phyloP scores from a whole-genome alignment of 2,329 filamentous ascomycete genomes.

The Microdochium trichocladiopsis region DNA sequence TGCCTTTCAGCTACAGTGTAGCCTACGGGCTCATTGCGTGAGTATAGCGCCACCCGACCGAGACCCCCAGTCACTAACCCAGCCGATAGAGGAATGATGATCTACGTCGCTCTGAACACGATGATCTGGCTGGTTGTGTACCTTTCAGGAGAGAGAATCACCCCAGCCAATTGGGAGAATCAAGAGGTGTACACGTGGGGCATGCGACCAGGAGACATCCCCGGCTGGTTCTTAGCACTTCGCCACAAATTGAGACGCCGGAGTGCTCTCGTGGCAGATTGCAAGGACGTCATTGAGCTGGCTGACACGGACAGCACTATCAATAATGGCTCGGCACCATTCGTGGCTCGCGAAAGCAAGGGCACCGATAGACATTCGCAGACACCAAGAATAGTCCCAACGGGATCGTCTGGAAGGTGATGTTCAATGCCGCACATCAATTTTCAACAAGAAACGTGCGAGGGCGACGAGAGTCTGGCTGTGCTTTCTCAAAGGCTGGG shows the following conservation, averaged over 20 bases:
- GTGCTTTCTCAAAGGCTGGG: too few species aligned
- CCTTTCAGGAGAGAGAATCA: slow-evolving; percentile 35
- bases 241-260: slow-evolving; percentile 12
- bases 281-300: slow-evolving; percentile 20
- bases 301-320: slow-evolving; percentile 22
- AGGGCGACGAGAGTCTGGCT: not conserved
- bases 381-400: not conserved
- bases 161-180: slow-evolving; percentile 43
- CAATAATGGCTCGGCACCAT: slow-evolving; percentile 12
- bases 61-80: not conserved
- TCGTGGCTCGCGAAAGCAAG: not conserved
- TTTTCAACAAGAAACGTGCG: too few species aligned
- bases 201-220: slow-evolving; percentile 45
- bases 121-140: slow-evolving; percentile 41
- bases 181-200: slow-evolving; percentile 50
- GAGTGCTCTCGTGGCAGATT: slow-evolving; percentile 6
- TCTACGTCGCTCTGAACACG: slow-evolving; percentile 47
- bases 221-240: slow-evolving; percentile 45
- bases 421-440: too few species aligned
- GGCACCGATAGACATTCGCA: not conserved
- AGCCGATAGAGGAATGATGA: slow-evolving; percentile 36
- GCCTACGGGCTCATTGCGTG: slow-evolving; percentile 70
- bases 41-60: slow-evolving; percentile 18
- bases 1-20: slow-evolving; percentile 74
- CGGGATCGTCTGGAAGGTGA: not conserved